A percentile compares a stretch with the other conserved stretches of the same genome.
Conservation (phyloP, 768 basidiomycete genomes). For the Pleurotus citrinopileatus region DNA sequence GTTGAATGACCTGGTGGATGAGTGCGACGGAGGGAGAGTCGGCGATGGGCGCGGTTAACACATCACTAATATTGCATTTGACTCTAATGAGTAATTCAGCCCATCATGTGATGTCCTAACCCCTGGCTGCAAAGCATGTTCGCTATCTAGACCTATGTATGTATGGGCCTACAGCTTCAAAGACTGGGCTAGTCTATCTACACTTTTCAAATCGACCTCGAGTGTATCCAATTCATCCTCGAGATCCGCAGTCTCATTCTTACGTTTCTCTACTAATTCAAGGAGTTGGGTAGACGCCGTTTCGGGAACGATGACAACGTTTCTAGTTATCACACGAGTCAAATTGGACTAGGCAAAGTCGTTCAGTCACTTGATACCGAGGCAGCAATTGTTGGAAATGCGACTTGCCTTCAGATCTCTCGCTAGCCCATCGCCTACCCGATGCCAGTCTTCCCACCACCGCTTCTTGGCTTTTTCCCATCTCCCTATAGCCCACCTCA, state of each 20-base stretch:
- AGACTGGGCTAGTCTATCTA: slow-evolving; percentile 10
- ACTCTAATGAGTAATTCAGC: too few relatives aligned
- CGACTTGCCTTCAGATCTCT: slow-evolving; percentile 59
- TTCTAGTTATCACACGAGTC: slow-evolving; percentile 43
- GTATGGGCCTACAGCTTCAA: too few relatives aligned
- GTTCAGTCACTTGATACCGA: background rate
- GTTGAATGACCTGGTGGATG: background rate
- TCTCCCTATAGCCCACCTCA: slow-evolving; percentile 61
- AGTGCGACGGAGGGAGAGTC: background rate
- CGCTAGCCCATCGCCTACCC: slow-evolving; percentile 59
- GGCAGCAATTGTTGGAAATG: background rate
- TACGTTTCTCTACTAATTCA: slow-evolving; percentile 36
- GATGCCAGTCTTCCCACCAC: slow-evolving; percentile 68
- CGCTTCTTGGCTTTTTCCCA: slow-evolving; percentile 67
- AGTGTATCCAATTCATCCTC: slow-evolving; percentile 40
- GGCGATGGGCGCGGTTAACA: background rate
- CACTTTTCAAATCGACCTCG: slow-evolving; percentile 29
- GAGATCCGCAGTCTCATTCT: slow-evolving; percentile 42
- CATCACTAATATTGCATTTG: background rate
- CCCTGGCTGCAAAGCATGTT: background rate
- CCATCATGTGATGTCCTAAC: too few relatives aligned
- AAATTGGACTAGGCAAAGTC: slow-evolving; percentile 38
- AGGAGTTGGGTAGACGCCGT: slow-evolving; percentile 46
- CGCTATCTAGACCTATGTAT: too few relatives aligned
- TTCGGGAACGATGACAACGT: slow-evolving; percentile 50